Evolutionary conservation across 148 eudicot species (phyloP).

Genomic region (Rhododendron molle): DNA sequence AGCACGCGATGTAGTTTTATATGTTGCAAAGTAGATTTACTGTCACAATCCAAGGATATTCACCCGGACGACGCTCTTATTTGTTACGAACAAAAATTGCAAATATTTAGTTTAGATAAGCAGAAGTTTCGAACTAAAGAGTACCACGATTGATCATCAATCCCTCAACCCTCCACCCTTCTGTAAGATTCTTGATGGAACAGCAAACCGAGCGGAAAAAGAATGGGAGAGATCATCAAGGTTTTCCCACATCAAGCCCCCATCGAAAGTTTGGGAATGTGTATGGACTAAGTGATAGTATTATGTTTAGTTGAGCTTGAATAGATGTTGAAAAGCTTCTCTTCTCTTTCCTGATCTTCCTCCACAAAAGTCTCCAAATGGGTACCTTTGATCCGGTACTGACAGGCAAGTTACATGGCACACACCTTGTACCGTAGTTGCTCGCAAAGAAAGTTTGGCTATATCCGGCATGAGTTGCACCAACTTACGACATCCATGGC

Average conservation of each 20-base stretch:
- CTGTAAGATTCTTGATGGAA: slow-evolving; percentile 35
- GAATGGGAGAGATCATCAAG: slow-evolving; percentile 44
- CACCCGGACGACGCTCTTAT: too few relatives aligned
- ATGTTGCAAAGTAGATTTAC: too few relatives aligned
- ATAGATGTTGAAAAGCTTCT: slow-evolving; percentile 18
- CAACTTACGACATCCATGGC: too few relatives aligned
- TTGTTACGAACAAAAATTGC: too few relatives aligned
- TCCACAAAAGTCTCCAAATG: slow-evolving; percentile 40
- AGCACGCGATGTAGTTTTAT: too few relatives aligned
- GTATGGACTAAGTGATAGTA: slow-evolving; percentile 36
- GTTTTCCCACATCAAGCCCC: slow-evolving; percentile 25
- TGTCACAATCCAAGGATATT: too few relatives aligned
- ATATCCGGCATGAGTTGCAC: too few relatives aligned
- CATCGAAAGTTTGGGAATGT: slow-evolving; percentile 54
- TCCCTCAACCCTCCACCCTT: neutral
- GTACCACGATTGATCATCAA: neutral
- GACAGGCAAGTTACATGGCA: too few relatives aligned
- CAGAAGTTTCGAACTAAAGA: too few relatives aligned
- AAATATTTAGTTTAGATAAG: too few relatives aligned
- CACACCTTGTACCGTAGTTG: too few relatives aligned
- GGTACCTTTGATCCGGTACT: neutral
- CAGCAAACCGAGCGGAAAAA: slow-evolving; percentile 61
- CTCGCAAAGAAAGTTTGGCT: too few relatives aligned
- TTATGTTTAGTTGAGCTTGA: slow-evolving; percentile 13
- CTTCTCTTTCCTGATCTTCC: slow-evolving; percentile 49